These are phyloP conservation scores for Russula emetica DNA, from an alignment of 768 basidiomycete genomes.

Conservation along the genomic window DNA sequence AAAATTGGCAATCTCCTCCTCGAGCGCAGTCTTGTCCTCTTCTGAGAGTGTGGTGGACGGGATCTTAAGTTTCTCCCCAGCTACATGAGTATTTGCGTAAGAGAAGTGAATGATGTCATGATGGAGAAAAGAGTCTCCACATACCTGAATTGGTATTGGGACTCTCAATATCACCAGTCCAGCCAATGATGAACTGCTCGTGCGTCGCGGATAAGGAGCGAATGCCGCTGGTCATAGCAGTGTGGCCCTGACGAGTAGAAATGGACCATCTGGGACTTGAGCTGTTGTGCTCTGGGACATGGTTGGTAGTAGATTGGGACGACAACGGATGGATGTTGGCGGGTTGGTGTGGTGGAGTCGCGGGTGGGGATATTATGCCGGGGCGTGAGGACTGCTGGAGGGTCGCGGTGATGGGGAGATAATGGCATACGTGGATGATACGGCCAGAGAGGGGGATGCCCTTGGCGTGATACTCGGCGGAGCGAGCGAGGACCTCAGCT, in stretches of 20 bases:
- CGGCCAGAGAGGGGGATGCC: slow-evolving; percentile 78
- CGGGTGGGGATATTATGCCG: slow-evolving; percentile 67
- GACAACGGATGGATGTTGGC: slow-evolving; percentile 43
- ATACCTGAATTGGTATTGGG: slow-evolving; percentile 33
- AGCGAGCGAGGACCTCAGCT: slow-evolving; percentile 63
- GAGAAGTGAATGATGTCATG: slow-evolving; percentile 1
- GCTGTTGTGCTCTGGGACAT: slow-evolving; percentile 28
- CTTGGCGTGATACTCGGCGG: slow-evolving; percentile 63
- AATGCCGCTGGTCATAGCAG: slow-evolving; percentile 94
- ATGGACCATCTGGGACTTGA: slow-evolving; percentile 60
- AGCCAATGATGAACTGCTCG: slow-evolving; percentile 88
- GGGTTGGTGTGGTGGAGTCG: slow-evolving; percentile 63
- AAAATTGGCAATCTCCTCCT: slow-evolving; percentile 60
- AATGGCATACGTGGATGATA: slow-evolving; percentile 89
- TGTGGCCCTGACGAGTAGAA: slow-evolving; percentile 77
- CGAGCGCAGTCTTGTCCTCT: slow-evolving; percentile 62
- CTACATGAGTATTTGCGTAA: slow-evolving; percentile 10
- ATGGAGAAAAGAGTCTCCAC: slow-evolving; percentile 23
- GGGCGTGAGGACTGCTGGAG: slow-evolving; percentile 39
- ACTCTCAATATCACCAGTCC: slow-evolving; percentile 82
- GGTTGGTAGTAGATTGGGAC: slow-evolving; percentile 7
- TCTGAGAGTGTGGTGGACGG: slow-evolving; percentile 49
- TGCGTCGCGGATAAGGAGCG: slow-evolving; percentile 76
- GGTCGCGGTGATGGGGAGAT: slow-evolving; percentile 74
- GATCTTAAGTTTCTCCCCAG: slow-evolving; percentile 38